phyloP scores from a whole-genome alignment of 2,329 filamentous ascomycete genomes.

The Pseudocercospora crystallina region DNA sequence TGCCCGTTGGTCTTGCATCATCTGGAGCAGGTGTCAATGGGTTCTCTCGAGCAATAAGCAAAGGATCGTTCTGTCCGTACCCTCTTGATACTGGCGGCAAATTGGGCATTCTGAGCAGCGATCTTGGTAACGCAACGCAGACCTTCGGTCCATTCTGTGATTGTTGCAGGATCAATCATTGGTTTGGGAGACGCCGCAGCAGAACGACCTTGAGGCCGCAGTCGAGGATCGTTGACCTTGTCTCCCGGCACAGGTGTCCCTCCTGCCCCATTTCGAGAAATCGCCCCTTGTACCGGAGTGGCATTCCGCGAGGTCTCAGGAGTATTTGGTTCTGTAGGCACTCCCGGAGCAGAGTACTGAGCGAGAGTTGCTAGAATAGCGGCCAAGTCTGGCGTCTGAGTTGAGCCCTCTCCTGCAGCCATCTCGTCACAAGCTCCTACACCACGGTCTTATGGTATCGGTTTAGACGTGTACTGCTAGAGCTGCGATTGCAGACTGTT shows the following conservation, averaged over 20 bases:
- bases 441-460: too few species aligned
- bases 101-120: slow-evolving; percentile 44
- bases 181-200: slow-evolving; percentile 21
- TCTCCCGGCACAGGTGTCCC: not conserved
- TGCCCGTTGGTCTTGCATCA: slow-evolving; percentile 63
- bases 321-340: not conserved
- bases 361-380: slow-evolving; percentile 37
- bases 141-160: slow-evolving; percentile 50
- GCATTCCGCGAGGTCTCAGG: not conserved
- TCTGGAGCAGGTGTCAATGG: slow-evolving; percentile 38
- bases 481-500: too few species aligned
- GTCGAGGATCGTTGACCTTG: slow-evolving; percentile 22
- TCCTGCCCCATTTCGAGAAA: not conserved
- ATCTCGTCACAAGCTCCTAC: not conserved
- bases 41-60: slow-evolving; percentile 4
- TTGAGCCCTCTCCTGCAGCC: not conserved
- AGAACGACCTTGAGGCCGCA: slow-evolving; percentile 26
- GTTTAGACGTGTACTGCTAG: too few species aligned
- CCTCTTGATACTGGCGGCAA: slow-evolving; percentile 41
- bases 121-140: slow-evolving; percentile 50
- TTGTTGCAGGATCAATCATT: slow-evolving; percentile 48
- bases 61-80: slow-evolving; percentile 29
- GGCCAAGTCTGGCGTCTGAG: slow-evolving; percentile 31
- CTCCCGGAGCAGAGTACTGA: slow-evolving; percentile 20
- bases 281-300: not conserved